Evolutionary conservation across 495 filamentous ascomycete genomes (phyloP).

Genomic region (Chaetomium fimeti): DNA sequence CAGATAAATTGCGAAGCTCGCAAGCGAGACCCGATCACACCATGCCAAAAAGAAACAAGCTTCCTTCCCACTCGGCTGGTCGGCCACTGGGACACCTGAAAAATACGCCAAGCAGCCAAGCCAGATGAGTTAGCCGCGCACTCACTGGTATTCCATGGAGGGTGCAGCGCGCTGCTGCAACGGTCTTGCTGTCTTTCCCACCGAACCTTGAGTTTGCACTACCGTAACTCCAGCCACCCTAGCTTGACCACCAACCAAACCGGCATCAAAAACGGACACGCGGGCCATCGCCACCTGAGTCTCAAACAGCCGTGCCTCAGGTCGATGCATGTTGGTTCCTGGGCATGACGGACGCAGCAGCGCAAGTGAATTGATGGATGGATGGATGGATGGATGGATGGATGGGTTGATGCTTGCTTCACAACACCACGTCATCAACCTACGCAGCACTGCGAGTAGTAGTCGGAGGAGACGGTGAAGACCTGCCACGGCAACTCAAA

Average conservation of each 20-base stretch:
- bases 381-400: neutral
- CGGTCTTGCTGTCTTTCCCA: neutral
- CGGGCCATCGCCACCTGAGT: no score
- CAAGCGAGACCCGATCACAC: constrained; percentile 1
- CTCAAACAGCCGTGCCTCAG: constrained; percentile 7
- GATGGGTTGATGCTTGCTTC: neutral
- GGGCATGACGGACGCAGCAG: neutral
- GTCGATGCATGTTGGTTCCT: constrained; percentile 7
- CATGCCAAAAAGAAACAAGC: constrained; percentile 13
- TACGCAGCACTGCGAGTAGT: neutral
- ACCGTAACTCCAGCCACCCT: neutral
- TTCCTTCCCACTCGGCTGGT: constrained; percentile 13
- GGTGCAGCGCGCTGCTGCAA: no score
- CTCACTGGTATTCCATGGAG: no score
- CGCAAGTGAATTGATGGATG: neutral
- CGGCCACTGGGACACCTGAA: constrained; percentile 12
- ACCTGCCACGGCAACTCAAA: constrained; percentile 4
- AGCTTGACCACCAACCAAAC: neutral
- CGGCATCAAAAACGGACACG: neutral
- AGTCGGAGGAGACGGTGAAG: neutral
- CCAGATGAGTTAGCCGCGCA: constrained; percentile 37
- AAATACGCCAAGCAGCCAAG: constrained; percentile 27
- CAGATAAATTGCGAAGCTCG: neutral
- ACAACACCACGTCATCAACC: neutral
- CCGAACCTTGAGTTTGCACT: neutral